phyloP scores from a whole-genome alignment of 2,329 filamentous ascomycete genomes.

The Stylonectria norvegica region DNA sequence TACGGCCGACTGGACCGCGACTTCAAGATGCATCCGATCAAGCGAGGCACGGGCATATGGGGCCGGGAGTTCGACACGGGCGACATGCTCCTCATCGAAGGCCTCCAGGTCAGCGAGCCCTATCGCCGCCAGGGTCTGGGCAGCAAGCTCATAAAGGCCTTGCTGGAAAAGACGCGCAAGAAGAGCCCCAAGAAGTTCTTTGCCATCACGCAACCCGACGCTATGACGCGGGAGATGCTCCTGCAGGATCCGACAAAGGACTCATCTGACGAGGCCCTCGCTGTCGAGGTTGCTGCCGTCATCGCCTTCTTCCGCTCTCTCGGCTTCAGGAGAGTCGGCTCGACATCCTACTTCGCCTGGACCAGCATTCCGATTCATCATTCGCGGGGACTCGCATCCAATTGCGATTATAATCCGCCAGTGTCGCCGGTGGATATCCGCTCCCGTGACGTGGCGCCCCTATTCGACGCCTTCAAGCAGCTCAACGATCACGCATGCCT shows the following conservation, averaged over 20 bases:
- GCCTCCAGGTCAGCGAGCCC: background rate
- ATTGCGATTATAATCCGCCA: background rate
- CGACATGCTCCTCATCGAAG: slow-evolving; percentile 4
- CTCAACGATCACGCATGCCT: background rate
- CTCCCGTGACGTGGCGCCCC: background rate
- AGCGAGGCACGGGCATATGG: slow-evolving; percentile 7
- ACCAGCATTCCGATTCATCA: background rate
- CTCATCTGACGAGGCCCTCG: background rate
- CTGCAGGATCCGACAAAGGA: background rate
- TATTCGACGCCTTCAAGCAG: background rate
- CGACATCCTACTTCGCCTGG: slow-evolving; percentile 4
- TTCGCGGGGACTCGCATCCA: background rate
- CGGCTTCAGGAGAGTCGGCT: slow-evolving; percentile 5
- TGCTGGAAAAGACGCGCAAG: background rate
- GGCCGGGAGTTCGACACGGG: slow-evolving; percentile 1
- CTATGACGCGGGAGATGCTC: background rate
- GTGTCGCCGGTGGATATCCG: too few species aligned
- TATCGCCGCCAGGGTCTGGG: background rate
- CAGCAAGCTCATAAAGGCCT: background rate
- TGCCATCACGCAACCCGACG: background rate
- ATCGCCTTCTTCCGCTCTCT: slow-evolving; percentile 1
- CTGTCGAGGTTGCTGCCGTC: background rate
- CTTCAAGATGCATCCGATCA: background rate
- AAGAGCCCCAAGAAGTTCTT: background rate
- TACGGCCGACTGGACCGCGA: slow-evolving; percentile 3